phyloP scores from a whole-genome alignment of 345 rosid species.

The Linum lewisii region DNA sequence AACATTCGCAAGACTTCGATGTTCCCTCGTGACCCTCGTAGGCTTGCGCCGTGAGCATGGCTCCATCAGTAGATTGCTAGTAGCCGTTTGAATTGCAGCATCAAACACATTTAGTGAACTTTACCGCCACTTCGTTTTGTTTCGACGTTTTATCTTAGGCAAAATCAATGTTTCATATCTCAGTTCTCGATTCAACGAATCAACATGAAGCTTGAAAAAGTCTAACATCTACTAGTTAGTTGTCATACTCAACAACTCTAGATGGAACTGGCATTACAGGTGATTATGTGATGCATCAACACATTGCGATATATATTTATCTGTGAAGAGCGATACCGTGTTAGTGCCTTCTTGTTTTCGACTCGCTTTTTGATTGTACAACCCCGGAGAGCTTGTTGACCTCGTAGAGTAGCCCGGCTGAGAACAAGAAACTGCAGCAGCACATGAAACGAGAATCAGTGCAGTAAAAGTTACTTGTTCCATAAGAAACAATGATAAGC shows the following conservation, averaged over 20 bases:
- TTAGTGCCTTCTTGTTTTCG: constrained; percentile 52
- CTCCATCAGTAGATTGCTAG: neutral
- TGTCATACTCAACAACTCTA: no score
- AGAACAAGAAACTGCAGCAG: constrained; percentile 70
- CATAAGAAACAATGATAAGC: neutral
- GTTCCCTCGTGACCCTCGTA: constrained; percentile 76
- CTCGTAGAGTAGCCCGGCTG: constrained; percentile 57
- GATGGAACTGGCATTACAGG: no score
- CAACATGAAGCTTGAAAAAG: no score
- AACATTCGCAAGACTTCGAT: constrained; percentile 74
- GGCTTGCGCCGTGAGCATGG: constrained; percentile 48
- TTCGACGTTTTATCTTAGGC: no score
- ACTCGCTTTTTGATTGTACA: constrained; percentile 35
- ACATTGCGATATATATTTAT: no score
- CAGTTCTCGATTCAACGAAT: no score
- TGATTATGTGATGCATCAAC: no score
- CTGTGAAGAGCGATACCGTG: neutral
- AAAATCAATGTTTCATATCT: no score
- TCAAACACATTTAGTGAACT: no score
- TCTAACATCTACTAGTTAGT: no score
- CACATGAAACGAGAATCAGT: neutral
- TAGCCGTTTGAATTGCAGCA: no score
- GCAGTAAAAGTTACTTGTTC: neutral
- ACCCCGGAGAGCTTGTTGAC: constrained; percentile 55
- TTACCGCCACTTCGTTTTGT: no score